phyloP scores from a whole-genome alignment of 192 early-diverging fungal genomes.

The Phycomyces blakesleeanus region DNA sequence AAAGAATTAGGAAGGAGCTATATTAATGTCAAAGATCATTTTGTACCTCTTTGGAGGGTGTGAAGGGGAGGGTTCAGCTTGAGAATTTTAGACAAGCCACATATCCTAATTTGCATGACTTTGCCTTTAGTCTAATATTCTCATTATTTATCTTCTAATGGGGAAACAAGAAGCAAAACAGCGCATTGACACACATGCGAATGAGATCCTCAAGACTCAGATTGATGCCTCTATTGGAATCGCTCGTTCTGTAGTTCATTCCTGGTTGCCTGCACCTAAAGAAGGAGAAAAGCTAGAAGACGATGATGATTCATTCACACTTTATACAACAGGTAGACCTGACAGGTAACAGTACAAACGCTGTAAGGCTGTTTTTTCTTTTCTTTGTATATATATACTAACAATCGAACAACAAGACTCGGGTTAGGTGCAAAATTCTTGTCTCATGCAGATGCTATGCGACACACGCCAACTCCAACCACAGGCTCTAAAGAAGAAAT shows the following conservation, averaged over 20 bases:
- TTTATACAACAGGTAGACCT: conserved; percentile 33
- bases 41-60: too few species aligned
- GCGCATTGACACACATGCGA: conserved; percentile 35
- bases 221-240: conserved; percentile 48
- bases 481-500: conserved; percentile 33
- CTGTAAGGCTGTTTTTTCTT: not conserved
- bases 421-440: conserved; percentile 52
- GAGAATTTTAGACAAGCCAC: too few species aligned
- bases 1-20: too few species aligned
- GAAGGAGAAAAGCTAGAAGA: conserved; percentile 38
- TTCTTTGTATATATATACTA: too few species aligned
- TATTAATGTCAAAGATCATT: too few species aligned
- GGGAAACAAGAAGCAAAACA: conserved; percentile 24
- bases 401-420: conserved; percentile 29
- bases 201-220: conserved; percentile 46
- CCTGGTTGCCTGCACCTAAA: conserved; percentile 42
- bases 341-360: conserved; percentile 25
- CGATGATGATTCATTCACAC: conserved; percentile 11
- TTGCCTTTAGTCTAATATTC: too few species aligned
- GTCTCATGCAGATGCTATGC: conserved; percentile 47
- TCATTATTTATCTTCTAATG: not conserved
- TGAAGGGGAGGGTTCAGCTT: too few species aligned
- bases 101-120: too few species aligned
- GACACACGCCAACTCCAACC: conserved; percentile 31
- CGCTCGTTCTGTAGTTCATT: conserved; percentile 41